Conservation (phyloP, 371 early-diverging fungal species). For the Batrachochytrium dendrobatidis region DNA sequence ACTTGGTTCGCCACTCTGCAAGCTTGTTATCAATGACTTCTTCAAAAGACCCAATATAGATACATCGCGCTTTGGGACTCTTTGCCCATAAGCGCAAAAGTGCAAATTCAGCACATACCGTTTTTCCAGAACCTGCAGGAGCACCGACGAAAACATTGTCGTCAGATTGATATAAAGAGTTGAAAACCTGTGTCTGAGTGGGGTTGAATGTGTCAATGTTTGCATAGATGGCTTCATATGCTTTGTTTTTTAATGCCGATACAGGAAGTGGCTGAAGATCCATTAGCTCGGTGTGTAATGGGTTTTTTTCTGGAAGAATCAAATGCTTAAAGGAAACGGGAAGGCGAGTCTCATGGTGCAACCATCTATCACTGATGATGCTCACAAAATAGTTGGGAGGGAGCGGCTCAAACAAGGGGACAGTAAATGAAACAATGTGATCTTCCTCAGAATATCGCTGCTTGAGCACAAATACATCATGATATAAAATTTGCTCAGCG, state of each 20-base stretch:
- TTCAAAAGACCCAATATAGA: conserved; percentile 92
- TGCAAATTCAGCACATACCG: conserved; percentile 94
- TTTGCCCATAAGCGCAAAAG: conserved; percentile 75
- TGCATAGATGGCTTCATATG: conserved; percentile 59
- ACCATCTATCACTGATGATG: conserved; percentile 90
- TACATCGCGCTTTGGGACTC: conserved; percentile 54
- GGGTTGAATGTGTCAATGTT: conserved; percentile 81
- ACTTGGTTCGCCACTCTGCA: conserved; percentile 71
- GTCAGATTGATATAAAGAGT: conserved; percentile 81
- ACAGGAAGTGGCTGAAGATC: conserved; percentile 88
- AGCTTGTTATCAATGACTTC: conserved; percentile 74
- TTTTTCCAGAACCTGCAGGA: conserved; percentile 96
- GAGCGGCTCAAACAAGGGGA: conserved; percentile 86
- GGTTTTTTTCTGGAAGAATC: conserved; percentile 84
- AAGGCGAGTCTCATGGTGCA: conserved; percentile 79
- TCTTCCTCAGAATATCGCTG: conserved; percentile 38
- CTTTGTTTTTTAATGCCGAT: conserved; percentile 64
- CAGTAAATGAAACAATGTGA: conserved; percentile 69
- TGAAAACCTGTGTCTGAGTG: conserved; percentile 94
- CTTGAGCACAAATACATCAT: conserved; percentile 82
- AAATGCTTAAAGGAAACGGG: conserved; percentile 90
- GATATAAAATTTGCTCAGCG: conserved; percentile 78
- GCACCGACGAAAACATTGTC: conserved; percentile 94
- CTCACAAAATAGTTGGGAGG: conserved; percentile 94
- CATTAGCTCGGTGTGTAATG: conserved; percentile 88